Evolutionary conservation across 2,329 filamentous ascomycete genomes (phyloP).

Genomic region (Diaporthe sp.): DNA sequence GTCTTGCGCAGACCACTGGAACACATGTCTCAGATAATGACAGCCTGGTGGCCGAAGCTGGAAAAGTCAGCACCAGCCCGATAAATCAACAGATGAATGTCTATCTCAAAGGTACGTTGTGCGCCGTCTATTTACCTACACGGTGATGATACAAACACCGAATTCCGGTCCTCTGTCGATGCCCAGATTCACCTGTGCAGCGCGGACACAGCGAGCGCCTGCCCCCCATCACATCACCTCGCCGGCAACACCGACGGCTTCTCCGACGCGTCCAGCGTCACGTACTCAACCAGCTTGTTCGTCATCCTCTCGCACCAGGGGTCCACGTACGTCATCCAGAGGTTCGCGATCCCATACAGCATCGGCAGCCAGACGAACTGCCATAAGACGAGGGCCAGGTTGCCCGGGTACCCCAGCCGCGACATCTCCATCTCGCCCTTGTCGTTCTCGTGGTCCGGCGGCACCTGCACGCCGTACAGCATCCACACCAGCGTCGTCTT

Average conservation of each 20-base stretch:
- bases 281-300: constrained; percentile 50
- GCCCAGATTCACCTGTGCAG: too few relatives aligned
- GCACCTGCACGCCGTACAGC: constrained; percentile 62
- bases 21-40: too few relatives aligned
- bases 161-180: too few relatives aligned
- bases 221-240: not conserved
- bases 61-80: too few relatives aligned
- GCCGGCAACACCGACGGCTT: constrained; percentile 39
- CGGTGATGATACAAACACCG: too few relatives aligned
- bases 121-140: too few relatives aligned
- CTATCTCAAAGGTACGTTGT: too few relatives aligned
- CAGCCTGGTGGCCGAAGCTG: too few relatives aligned
- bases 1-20: too few relatives aligned
- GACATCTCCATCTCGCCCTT: constrained; percentile 52
- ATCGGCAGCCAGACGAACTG: constrained; percentile 62
- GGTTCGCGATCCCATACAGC: constrained; percentile 60
- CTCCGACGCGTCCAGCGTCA: constrained; percentile 43
- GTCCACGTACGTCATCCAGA: constrained; percentile 69
- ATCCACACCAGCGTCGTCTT: constrained; percentile 73
- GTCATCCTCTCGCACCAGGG: constrained; percentile 63
- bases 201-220: not conserved
- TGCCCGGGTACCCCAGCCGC: constrained; percentile 53
- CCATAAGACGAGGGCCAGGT: constrained; percentile 54
- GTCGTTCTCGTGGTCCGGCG: constrained; percentile 54
- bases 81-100: too few relatives aligned